phyloP scores from a whole-genome alignment of 1,284 basidiomycete genomes.

The Ustilago vetiveriae region DNA sequence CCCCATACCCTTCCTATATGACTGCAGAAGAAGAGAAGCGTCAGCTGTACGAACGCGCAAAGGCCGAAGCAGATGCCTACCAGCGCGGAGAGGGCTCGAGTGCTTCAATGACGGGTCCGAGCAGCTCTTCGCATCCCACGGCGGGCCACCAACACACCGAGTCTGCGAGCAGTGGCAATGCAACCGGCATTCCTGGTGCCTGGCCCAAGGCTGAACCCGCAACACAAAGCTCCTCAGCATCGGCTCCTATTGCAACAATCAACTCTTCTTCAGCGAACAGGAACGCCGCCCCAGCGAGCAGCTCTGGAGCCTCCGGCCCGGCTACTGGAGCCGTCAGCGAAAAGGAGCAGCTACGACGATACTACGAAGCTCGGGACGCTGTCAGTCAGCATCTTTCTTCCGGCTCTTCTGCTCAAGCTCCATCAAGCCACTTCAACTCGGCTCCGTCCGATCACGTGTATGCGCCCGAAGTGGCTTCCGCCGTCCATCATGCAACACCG shows the following conservation, averaged over 20 bases:
- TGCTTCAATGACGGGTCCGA: background rate
- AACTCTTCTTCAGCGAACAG: background rate
- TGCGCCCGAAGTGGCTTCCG: slow-evolving; percentile 33
- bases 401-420: background rate
- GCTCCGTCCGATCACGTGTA: slow-evolving; percentile 6
- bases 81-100: slow-evolving; percentile 29
- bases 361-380: slow-evolving; percentile 56
- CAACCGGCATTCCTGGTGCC: slow-evolving; percentile 11
- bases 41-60: slow-evolving; percentile 53
- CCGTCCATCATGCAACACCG: slow-evolving; percentile 35
- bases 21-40: slow-evolving; percentile 59
- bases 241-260: background rate
- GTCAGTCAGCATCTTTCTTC: slow-evolving; percentile 34
- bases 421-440: background rate
- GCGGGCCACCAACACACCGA: slow-evolving; percentile 13
- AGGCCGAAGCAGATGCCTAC: slow-evolving; percentile 46
- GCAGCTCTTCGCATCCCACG: background rate
- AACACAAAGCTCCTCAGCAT: background rate
- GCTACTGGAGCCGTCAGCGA: slow-evolving; percentile 17
- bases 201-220: slow-evolving; percentile 12
- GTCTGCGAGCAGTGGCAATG: slow-evolving; percentile 15
- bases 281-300: too few relatives aligned
- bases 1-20: slow-evolving; percentile 45
- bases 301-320: background rate
- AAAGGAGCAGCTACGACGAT: slow-evolving; percentile 56